Percentiles rank a stretch among this genome's conserved stretches.
Conservation (phyloP, 1,284 basidiomycete species). For the Trametes versicolor region DNA sequence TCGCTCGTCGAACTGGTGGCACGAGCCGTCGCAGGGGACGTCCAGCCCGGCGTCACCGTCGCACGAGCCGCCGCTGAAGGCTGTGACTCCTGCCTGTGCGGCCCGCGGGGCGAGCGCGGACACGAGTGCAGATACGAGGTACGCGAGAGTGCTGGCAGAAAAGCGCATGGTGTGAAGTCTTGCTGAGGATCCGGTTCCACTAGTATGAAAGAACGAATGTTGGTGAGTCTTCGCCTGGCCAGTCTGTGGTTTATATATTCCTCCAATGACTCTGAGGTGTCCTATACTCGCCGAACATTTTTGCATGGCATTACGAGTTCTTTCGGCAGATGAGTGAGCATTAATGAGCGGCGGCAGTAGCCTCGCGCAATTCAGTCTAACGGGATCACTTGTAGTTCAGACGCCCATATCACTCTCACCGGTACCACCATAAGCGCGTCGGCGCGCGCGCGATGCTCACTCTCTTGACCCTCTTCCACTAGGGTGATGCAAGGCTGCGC, state of each 20-base stretch:
- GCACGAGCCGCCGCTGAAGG: neutral
- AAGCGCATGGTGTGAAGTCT: neutral
- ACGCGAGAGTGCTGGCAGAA: neutral
- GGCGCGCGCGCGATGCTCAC: too few relatives aligned
- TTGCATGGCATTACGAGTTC: neutral
- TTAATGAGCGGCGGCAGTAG: too few relatives aligned
- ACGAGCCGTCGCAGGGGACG: slow-evolving; percentile 4
- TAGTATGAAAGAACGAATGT: neutral
- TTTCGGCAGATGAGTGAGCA: too few relatives aligned
- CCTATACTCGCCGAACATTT: neutral
- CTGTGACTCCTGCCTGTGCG: neutral
- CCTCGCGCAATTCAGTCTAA: too few relatives aligned
- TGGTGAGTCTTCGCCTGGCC: neutral
- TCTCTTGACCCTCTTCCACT: too few relatives aligned
- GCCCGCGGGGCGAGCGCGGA: neutral
- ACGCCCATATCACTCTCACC: too few relatives aligned
- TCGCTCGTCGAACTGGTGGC: neutral
- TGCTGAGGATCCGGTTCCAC: neutral
- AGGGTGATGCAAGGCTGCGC: too few relatives aligned
- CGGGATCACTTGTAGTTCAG: too few relatives aligned
- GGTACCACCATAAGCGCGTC: too few relatives aligned
- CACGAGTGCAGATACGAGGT: neutral
- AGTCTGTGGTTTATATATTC: neutral
- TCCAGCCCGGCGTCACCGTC: neutral
- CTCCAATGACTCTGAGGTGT: neutral